Base-by-base conservation (phyloP, 2,329 filamentous ascomycete species). In the Chrysoporthe cubensis region DNA sequence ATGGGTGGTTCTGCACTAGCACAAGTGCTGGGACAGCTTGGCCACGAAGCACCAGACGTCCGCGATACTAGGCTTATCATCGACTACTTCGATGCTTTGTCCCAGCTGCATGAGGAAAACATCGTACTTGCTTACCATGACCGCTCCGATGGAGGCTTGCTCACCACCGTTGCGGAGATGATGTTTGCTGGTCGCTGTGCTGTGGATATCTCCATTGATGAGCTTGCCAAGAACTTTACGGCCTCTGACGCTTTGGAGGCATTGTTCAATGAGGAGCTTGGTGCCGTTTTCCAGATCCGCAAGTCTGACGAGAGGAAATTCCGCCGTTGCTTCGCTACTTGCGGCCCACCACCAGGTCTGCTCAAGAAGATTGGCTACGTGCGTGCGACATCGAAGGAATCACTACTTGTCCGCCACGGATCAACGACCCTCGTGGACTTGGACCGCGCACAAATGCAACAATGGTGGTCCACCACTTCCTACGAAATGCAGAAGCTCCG, bases 181-280 rank as follows among this genome's bases (percentile, higher is more conserved):
- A 96, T 97, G 88, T 98, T 98, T 77, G 95, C 96, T 43, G 96
- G 96, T 40, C 91, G 94, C 66, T 96, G 92, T 75, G 96, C 95
- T 70, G 86, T 93, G 42, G 92, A 96, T 73, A 84, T 98, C 69
- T 91, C 92, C 84, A 83, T 97, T 67, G 94, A 97, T 76, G 87
- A 86, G 65, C 83, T 94, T 50, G 81, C 86, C 40, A 88, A 87
- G 69, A 88, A 87, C 34, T 84, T 89, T 56, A 85, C 85, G 11
- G 82, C 87, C 58, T 84, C 89, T 1, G 83, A 89, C 74, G 80
- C 96, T 21, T 82, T 97, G 8, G 88, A 93, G 66, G 87, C 91
- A 0, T 86, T 99, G 26, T 98, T 99, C 87, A 97, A 94, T 78
- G 96, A 98, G 79, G 96, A 98, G 78, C 88, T 98, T 26, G 96